Conservation (phyloP, 495 filamentous ascomycete species). For the Penicillium longicatenatum region DNA sequence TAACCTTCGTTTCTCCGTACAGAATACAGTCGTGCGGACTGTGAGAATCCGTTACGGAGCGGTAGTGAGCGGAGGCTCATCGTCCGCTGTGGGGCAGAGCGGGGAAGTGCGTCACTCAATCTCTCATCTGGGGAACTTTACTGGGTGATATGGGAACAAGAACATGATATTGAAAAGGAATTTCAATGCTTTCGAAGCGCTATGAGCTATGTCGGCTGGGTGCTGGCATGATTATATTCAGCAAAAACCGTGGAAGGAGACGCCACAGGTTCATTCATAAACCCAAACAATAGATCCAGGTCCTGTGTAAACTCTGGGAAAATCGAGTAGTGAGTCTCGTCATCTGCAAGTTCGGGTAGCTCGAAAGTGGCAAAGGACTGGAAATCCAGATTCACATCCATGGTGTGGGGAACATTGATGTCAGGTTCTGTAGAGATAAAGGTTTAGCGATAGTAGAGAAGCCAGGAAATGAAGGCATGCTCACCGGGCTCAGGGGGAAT, state of each 20-base stretch:
- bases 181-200: background rate
- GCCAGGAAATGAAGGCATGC: background rate
- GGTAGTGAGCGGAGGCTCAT: background rate
- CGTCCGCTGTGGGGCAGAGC: background rate
- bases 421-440: background rate
- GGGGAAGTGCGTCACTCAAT: background rate
- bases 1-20: too few relatives aligned
- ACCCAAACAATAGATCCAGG: slow-evolving; percentile 1
- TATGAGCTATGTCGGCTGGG: background rate
- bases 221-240: background rate
- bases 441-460: background rate
- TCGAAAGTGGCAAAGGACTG: background rate
- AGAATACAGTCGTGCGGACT: background rate
- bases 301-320: slow-evolving; percentile 1
- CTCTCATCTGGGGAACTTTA: background rate
- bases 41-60: background rate
- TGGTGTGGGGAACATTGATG: background rate
- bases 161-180: background rate
- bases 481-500: background rate
- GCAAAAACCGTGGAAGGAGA: background rate
- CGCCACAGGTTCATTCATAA: slow-evolving; percentile 3
- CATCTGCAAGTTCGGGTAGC: background rate
- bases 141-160: background rate
- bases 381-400: slow-evolving; percentile 1
- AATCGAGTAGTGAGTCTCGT: background rate